Percentiles rank a stretch among this genome's conserved stretches.
Conservation (phyloP, 805 yeast genomes). For the Lachancea lanzarotensis region DNA sequence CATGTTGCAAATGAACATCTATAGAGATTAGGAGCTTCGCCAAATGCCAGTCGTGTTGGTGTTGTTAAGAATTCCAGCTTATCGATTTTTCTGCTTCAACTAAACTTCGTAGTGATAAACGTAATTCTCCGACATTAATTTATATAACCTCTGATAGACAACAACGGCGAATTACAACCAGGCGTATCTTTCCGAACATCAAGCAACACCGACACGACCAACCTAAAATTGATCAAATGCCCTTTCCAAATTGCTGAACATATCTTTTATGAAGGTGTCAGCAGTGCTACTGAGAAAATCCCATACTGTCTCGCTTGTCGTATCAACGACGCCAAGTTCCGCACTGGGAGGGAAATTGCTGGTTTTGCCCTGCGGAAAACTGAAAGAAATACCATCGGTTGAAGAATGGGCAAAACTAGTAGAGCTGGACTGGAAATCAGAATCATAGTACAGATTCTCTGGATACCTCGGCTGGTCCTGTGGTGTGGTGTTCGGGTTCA, state of each 20-base stretch:
- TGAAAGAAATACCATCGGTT: conserved; percentile 10
- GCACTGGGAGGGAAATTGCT: conserved; percentile 5
- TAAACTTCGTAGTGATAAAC: no score
- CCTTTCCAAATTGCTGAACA: conserved; percentile 29
- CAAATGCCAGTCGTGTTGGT: no score
- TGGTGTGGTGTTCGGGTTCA: no score
- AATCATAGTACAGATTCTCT: background rate
- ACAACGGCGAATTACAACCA: no score
- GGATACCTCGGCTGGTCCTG: background rate
- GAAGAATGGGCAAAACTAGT: background rate
- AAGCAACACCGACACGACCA: no score
- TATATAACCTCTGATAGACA: no score
- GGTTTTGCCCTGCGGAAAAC: conserved; percentile 2
- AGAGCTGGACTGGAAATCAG: background rate
- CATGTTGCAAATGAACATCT: no score
- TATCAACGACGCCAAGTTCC: background rate
- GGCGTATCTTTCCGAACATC: no score
- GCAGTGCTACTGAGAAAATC: conserved; percentile 30
- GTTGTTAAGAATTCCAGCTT: no score
- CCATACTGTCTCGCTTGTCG: conserved; percentile 17
- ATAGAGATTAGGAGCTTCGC: no score
- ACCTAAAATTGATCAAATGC: conserved; percentile 6
- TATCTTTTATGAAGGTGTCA: conserved; percentile 26
- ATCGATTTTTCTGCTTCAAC: no score
- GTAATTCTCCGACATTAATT: no score